Percentiles rank a stretch among this genome's conserved stretches.
These are phyloP conservation scores for Biscogniauxia marginata DNA, from an alignment of 2,329 filamentous ascomycete species.

Conservation along the genomic window DNA sequence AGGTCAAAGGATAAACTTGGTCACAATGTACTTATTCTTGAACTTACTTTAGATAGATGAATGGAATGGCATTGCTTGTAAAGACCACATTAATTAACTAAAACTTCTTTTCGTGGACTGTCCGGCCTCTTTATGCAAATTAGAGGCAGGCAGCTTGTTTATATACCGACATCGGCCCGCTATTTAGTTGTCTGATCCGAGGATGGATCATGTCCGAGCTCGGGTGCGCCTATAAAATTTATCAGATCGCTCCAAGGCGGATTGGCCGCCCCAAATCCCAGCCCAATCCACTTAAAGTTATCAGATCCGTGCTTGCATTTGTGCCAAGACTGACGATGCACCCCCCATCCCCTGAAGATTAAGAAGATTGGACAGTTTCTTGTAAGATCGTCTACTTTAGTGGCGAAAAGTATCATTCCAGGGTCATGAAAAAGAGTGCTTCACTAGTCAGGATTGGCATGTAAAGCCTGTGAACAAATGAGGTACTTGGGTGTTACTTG, in stretches of 20 bases:
- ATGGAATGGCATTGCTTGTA: too few relatives aligned
- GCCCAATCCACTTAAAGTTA: constrained; percentile 34
- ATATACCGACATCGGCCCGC: constrained; percentile 25
- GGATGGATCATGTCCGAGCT: constrained; percentile 7
- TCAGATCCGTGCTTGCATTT: constrained; percentile 35
- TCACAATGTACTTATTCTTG: too few relatives aligned
- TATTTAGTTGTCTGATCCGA: constrained; percentile 28
- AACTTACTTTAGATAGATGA: too few relatives aligned
- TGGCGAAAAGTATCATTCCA: constrained; percentile 23
- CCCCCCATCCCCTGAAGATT: constrained; percentile 1
- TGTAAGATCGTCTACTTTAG: constrained; percentile 23
- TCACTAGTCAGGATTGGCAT: not conserved
- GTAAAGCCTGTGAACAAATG: not conserved
- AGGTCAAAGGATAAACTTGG: too few relatives aligned
- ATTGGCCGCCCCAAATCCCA: not conserved
- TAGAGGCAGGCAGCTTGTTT: not conserved
- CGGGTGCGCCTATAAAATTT: constrained; percentile 14
- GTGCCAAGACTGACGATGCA: constrained; percentile 24
- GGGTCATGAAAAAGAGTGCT: not conserved
- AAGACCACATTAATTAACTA: too few relatives aligned
- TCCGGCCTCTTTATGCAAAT: constrained; percentile 1
- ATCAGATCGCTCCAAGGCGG: constrained; percentile 25
- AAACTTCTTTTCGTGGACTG: too few relatives aligned
- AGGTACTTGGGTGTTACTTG: constrained; percentile 24
- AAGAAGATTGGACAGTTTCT: constrained; percentile 3